These are phyloP conservation scores for Mortierella hygrophila DNA, from an alignment of 192 early-diverging fungal genomes.

Conservation along the genomic window DNA sequence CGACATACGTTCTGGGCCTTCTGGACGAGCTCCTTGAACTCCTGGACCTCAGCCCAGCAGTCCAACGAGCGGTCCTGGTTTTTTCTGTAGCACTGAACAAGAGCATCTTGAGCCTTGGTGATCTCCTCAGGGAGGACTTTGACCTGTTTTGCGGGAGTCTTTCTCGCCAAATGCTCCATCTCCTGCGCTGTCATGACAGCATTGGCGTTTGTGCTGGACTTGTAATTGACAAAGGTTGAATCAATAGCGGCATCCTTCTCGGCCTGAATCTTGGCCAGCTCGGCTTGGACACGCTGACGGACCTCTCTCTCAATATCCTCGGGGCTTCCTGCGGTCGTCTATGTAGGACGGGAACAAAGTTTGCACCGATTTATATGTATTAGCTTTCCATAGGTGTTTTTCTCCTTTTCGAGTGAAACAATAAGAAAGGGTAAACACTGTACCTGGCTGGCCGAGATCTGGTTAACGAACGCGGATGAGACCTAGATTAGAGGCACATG, in stretches of 20 bases:
- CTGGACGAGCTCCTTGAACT: conserved; percentile 62
- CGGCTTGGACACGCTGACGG: conserved; percentile 50
- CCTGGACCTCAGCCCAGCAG: conserved; percentile 75
- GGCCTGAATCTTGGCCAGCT: conserved; percentile 43
- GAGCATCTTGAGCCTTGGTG: conserved; percentile 47
- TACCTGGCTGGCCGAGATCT: conserved; percentile 40
- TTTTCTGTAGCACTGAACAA: conserved; percentile 52
- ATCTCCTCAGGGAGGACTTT: conserved; percentile 54
- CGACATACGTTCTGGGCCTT: conserved; percentile 51
- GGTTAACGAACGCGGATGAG: conserved; percentile 45
- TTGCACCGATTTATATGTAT: background rate
- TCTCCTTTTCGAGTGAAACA: background rate
- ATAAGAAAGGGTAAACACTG: background rate
- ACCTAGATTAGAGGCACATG: conserved; percentile 19
- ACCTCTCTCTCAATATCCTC: conserved; percentile 50
- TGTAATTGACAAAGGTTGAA: conserved; percentile 29
- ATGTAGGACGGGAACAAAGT: background rate
- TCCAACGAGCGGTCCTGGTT: conserved; percentile 66
- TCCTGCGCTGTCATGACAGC: conserved; percentile 53
- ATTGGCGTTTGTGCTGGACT: conserved; percentile 40
- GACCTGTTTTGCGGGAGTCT: conserved; percentile 40
- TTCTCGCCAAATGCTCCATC: conserved; percentile 41
- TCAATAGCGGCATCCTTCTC: conserved; percentile 29
- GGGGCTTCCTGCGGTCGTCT: conserved; percentile 32
- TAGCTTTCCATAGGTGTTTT: background rate